Base-by-base conservation (phyloP, 2,329 filamentous ascomycete species). In the Sporothrix protearum region DNA sequence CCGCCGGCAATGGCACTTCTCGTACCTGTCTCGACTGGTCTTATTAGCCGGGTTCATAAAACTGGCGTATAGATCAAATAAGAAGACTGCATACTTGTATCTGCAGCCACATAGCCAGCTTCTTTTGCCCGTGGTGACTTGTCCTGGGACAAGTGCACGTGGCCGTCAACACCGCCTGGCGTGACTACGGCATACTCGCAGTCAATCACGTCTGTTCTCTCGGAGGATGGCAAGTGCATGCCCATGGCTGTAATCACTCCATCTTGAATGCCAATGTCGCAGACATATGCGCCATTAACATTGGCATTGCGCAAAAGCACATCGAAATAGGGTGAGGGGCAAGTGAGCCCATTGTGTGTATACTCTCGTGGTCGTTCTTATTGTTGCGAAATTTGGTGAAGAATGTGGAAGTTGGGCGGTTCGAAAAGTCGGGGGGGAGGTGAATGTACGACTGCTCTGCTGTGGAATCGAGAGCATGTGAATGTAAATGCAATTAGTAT, bases 1-100 rank as follows among this genome's bases (percentile, higher is more conserved):
- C 86, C 86, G 6, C 86, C 86, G 2, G 85, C 85, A 59, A 88
- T 81, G 0, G 86, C 86, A 33, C 82, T 84, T 8, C 86, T 80
- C 0, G 84, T 84, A 0, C 86, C 86, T 0, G 78, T 78, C 69
- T 80, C 78, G 69, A 76, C 71, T 73, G 19, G 30, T 2, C 8
- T 2, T 67, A 16, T 30, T 16, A 57, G 22, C 1, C 19, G n/a
- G 10, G 22, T 5, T 19, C 6, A 19, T 42, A n/a, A 9, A 2
- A 14, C 6, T 4, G 53, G 6, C 28, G 10, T 12, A 4, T 22
- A 6, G n/a, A n/a, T n/a, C n/a, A n/a, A n/a, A n/a, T n/a, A n/a
- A n/a, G n/a, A 19, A 47, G 1, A 14, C 1, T 3, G 33, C 69
- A 16, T 53, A 73, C 72, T 70, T 3, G 70, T 73, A 49, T 73